Conservation (phyloP, 2,329 filamentous ascomycete species). For the Cyphellophora attinorum region DNA sequence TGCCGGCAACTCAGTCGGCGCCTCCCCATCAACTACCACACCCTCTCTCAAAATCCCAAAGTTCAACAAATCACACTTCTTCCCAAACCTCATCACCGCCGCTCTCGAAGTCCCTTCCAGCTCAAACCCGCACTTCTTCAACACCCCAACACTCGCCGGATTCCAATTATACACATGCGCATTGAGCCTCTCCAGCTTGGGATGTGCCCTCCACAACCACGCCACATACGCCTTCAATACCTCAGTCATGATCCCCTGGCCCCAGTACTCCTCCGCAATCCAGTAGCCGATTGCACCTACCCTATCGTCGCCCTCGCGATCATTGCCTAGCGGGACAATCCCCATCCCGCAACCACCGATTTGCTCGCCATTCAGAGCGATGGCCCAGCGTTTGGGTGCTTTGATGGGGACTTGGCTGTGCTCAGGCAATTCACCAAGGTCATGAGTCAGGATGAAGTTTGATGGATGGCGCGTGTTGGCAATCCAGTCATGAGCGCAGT, state of each 20-base stretch:
- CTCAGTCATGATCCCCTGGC: conserved; percentile 3
- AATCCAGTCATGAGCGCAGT: conserved; percentile 3
- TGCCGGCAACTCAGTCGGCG: too few species aligned
- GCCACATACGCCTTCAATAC: conserved; percentile 1
- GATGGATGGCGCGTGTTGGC: not conserved
- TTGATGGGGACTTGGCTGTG: not conserved
- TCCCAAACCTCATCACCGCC: conserved; percentile 3
- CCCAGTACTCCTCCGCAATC: conserved; percentile 7
- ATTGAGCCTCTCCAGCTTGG: conserved; percentile 3
- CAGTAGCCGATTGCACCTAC: conserved; percentile 4
- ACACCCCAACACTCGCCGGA: conserved; percentile 2
- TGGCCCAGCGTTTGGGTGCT: conserved; percentile 2
- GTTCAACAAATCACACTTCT: conserved; percentile 2
- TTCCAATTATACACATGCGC: conserved; percentile 5
- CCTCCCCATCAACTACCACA: too few species aligned
- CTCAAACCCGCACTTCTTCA: conserved; percentile 4
- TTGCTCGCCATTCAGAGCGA: conserved; percentile 2
- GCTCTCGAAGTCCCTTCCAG: conserved; percentile 3
- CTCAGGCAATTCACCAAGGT: too few species aligned
- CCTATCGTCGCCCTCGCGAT: not conserved
- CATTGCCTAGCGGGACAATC: conserved; percentile 1
- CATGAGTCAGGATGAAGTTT: not conserved
- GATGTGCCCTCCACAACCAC: conserved; percentile 4
- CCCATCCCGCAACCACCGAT: conserved; percentile 4
- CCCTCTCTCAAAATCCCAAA: too few species aligned